These are phyloP conservation scores for Wickerhamiella vanderwaltii DNA, from an alignment of 805 yeast species.

Conservation along the genomic window DNA sequence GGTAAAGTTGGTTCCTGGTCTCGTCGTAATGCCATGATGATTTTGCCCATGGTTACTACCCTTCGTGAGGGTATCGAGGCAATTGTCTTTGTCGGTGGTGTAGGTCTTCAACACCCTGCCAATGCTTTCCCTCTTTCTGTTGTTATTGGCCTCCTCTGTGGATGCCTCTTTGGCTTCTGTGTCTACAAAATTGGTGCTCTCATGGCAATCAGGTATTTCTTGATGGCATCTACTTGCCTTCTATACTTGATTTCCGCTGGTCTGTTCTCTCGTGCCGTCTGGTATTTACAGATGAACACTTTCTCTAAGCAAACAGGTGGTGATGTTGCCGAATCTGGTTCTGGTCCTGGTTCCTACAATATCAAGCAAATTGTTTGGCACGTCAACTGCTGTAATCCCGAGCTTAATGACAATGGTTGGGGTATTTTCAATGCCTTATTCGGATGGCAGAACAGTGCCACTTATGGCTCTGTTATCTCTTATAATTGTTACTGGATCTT, in stretches of 20 bases:
- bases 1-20: conserved; percentile 29
- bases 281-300: conserved; percentile 68
- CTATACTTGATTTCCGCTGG: conserved; percentile 86
- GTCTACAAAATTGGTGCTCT: conserved; percentile 75
- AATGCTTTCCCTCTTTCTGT: conserved; percentile 90
- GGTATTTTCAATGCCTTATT: conserved; percentile 86
- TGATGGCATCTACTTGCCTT: conserved; percentile 77
- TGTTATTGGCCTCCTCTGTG: conserved; percentile 71
- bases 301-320: conserved; percentile 70
- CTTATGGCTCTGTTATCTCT: conserved; percentile 79
- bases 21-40: conserved; percentile 75
- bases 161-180: conserved; percentile 53
- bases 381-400: conserved; percentile 95
- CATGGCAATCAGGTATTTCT: conserved; percentile 74
- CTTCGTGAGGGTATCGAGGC: conserved; percentile 97
- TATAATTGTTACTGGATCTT: conserved; percentile 83
- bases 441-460: conserved; percentile 97
- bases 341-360: conserved; percentile 92
- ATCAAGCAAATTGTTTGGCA: conserved; percentile 77
- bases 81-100: conserved; percentile 92
- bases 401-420: conserved; percentile 70
- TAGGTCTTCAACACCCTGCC: conserved; percentile 52
- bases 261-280: conserved; percentile 81
- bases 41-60: conserved; percentile 81
- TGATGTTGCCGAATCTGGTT: conserved; percentile 86